phyloP scores from a whole-genome alignment of 2,329 filamentous ascomycete species.

The Trichoderma sp. region DNA sequence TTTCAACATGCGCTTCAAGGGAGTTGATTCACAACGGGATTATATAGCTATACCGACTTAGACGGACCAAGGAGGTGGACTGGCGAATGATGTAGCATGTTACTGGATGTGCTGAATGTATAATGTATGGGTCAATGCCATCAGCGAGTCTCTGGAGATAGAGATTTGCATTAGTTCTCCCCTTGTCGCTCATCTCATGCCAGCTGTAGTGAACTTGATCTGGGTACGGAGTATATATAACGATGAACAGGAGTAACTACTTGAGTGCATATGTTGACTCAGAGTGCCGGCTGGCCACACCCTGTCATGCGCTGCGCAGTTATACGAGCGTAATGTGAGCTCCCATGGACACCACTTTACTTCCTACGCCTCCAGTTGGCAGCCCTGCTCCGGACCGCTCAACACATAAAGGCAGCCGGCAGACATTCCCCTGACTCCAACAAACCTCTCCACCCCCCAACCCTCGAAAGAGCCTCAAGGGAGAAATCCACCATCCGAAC shows the following conservation, averaged over 20 bases:
- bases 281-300: neutral
- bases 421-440: neutral
- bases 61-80: neutral
- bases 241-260: too few species aligned
- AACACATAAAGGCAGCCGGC: neutral
- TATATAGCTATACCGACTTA: neutral
- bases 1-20: conserved; percentile 6
- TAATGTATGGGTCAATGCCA: neutral
- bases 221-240: too few species aligned
- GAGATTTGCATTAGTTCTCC: too few species aligned
- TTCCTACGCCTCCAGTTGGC: neutral
- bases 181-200: too few species aligned
- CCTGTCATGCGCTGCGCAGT: neutral
- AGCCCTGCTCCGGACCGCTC: neutral
- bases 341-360: neutral
- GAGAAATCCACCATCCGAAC: neutral
- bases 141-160: neutral
- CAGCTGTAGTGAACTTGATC: too few species aligned
- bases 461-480: neutral
- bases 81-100: neutral
- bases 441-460: neutral
- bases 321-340: neutral
- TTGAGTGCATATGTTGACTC: too few species aligned
- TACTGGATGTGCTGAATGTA: neutral
- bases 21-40: conserved; percentile 10